These are phyloP conservation scores for Globisporangium iwayamae DNA, from an alignment of 352 stramenopile species.

Conservation along the genomic window DNA sequence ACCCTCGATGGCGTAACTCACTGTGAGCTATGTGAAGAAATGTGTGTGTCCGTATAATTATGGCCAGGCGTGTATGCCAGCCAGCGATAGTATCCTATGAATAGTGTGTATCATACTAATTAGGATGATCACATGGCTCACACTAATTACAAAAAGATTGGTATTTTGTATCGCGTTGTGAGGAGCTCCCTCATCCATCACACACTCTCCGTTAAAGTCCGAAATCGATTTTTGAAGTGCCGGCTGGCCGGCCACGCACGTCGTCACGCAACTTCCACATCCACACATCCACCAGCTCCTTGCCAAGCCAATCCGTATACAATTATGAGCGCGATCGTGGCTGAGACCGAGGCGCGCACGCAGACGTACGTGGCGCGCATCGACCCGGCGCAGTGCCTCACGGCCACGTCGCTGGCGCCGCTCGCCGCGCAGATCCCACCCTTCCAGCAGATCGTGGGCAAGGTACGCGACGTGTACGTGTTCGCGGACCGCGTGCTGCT, in stretches of 20 bases:
- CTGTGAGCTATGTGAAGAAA: too few species aligned
- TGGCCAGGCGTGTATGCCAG: too few species aligned
- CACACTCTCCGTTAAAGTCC: neutral
- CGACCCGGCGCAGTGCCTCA: slow-evolving; percentile 38
- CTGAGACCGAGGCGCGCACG: slow-evolving; percentile 63
- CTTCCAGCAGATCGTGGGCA: slow-evolving; percentile 68
- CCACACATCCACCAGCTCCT: neutral
- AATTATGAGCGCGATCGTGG: slow-evolving; percentile 40
- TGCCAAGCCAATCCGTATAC: neutral
- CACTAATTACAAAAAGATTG: too few species aligned
- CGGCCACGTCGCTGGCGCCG: slow-evolving; percentile 48
- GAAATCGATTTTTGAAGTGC: neutral
- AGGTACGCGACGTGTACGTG: slow-evolving; percentile 93
- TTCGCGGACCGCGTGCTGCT: slow-evolving; percentile 89
- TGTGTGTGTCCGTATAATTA: neutral
- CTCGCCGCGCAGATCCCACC: slow-evolving; percentile 31
- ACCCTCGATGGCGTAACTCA: too few species aligned
- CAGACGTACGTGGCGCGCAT: slow-evolving; percentile 67
- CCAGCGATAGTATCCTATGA: too few species aligned
- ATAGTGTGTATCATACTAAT: too few species aligned
- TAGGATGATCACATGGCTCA: too few species aligned
- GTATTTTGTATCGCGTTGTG: too few species aligned
- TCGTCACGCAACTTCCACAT: slow-evolving; percentile 4
- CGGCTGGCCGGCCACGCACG: neutral
- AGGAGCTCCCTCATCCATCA: neutral